These are phyloP conservation scores for Eragrostis curvula DNA, from an alignment of 176 grass and related monocot genomes.

Conservation along the genomic window DNA sequence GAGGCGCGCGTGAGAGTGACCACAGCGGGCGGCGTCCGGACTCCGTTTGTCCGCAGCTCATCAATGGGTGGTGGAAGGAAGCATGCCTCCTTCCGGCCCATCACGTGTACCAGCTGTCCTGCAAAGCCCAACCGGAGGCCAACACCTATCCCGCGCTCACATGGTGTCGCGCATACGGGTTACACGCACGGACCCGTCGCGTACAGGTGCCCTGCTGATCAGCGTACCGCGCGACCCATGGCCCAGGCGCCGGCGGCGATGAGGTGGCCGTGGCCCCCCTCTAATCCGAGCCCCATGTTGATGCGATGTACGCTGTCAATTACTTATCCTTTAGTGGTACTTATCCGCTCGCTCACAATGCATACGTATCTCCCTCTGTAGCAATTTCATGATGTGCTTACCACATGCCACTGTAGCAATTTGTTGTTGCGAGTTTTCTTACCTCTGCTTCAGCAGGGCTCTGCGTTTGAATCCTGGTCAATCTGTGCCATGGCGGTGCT, in stretches of 20 bases:
- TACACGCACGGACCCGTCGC: constrained; percentile 18
- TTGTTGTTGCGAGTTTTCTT: background rate
- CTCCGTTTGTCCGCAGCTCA: background rate
- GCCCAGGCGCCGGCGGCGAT: background rate
- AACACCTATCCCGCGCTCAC: constrained; percentile 20
- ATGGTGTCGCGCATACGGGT: background rate
- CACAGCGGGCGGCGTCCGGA: no score
- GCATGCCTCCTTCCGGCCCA: constrained; percentile 44
- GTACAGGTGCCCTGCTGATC: constrained; percentile 39
- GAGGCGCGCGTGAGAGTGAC: background rate
- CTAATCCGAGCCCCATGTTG: background rate
- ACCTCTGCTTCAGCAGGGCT: background rate
- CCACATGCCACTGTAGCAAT: background rate
- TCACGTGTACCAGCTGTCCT: constrained; percentile 73
- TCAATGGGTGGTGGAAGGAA: background rate
- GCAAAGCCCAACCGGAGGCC: constrained; percentile 42
- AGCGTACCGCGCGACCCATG: background rate
- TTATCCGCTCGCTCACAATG: background rate
- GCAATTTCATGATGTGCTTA: no score
- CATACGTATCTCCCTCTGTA: no score
- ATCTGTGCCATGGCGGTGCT: background rate
- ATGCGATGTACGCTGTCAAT: background rate
- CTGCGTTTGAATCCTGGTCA: constrained; percentile 18
- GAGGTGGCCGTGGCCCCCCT: constrained; percentile 42
- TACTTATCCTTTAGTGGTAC: background rate